Evolutionary conservation across 495 filamentous ascomycete species (phyloP), one percentile per base, ranked within the genome.

Genomic region (Hyaloscypha hepaticicola): DNA sequence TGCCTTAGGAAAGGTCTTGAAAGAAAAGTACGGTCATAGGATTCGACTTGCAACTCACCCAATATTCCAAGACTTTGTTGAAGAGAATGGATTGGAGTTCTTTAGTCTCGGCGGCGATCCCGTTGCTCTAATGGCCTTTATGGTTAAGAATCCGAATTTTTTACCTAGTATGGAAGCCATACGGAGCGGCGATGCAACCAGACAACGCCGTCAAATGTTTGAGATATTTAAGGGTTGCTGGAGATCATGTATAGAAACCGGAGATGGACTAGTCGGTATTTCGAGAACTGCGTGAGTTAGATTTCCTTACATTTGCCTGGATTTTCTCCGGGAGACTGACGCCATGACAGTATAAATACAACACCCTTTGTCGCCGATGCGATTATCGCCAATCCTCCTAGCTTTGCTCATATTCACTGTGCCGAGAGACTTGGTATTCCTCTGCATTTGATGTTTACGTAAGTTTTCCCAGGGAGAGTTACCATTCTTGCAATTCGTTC

Each of bases 111-210:
- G n/a, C n/a, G 87, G 86, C 0, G 82, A 88, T 72, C 86, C 85
- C 3, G 75, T 82, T 14, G 78, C 85, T 65, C 76, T 89, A 7
- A 88, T 88, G 87, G 86, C 86, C 1, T 91, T 88, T 69, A 91
- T 91, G 88, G 88, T 91, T 33, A 90, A 90, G 73, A 89, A 90
- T 74, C 88, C 88, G 0, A 87, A 88, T 0, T 73, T 91, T 67
- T 83, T 91, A 41, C 89, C 88, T 0, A 80, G 77, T 2, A 65
- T 91, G 22, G n/a, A 14, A 79, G 87, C 24, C 82, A 85, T 91
- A 22, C 85, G 82, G 69, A 80, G 77, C 34, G 88, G 88, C 19
- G 88, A 90, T n/a, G n/a, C n/a, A n/a, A n/a, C n/a, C 70, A 82
- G 90, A 68, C 79, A 77, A 11, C 76, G 76, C 48, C 75, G 83